Base-by-base conservation (phyloP, 2,329 filamentous ascomycete species). In the Diaporthe ilicicola region DNA sequence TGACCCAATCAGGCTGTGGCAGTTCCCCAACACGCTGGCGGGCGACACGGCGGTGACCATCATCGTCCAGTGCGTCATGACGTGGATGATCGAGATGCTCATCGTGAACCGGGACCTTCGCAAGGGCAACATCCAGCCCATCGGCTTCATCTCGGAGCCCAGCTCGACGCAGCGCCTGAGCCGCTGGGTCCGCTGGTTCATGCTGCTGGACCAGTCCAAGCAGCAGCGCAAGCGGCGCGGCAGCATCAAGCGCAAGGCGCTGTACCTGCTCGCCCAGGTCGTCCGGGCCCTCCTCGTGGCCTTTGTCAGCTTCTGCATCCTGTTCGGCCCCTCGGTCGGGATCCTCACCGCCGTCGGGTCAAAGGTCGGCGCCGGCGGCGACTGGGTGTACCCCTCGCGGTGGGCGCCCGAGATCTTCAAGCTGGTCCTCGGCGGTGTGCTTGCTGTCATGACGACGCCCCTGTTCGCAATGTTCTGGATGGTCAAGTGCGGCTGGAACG, bases 341-440 rank as follows among this genome's bases (percentile, higher is more conserved):
- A 78, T 85, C 29, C 74, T 88, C 72, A 81, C 79, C 2, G 69
- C 79, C 0, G 70, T 82, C 0, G 86, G 86, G 5, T 75, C 73
- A 22, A 77, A 72, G 48, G 44, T 64, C n/a, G 59, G 59, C 44
- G 69, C 75, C 9, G 80, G 78, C 10, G 78, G 80, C 48, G 87
- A 88, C 74, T 87, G 81, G 78, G 80, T 79, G 12, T 88, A 82
- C 65, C 55, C 77, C 24, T 75, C 77, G 19, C 76, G 76, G 44
- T 88, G 85, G 85, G 77, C 79, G 67, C 86, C 86, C 10, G 79
- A 86, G 73, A 74, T 85, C 37, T 88, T 87, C 79, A 88, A 88
- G 79, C 77, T 82, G 13, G 75, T 87, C 17, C 80, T 85, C 44
- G 86, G 85, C 15, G 86, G 81, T 8, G 72, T 84, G 50, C 77